Evolutionary conservation across 495 filamentous ascomycete species (phyloP), one percentile per base, ranked within the genome.

Genomic region (Neurospora terricola): DNA sequence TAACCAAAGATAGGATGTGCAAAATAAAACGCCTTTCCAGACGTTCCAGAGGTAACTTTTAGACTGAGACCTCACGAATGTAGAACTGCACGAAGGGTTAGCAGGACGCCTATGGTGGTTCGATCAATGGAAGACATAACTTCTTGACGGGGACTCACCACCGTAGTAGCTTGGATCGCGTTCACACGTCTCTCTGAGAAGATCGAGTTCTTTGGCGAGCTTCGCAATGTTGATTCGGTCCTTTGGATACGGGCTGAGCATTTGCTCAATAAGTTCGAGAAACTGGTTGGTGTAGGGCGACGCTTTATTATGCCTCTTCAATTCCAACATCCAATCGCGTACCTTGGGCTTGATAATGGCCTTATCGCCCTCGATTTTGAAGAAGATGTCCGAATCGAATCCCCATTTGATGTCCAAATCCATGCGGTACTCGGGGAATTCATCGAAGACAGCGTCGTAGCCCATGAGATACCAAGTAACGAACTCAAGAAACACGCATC

Each of bases 401-500:
- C 54, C 54, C 3, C 12, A 27, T 18, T 5, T 14, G 0, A 11
- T 34, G 2, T 34, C 38, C 30, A 4, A 1, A 2, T 54, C 70
- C 16, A 38, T 23, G 2, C 73, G 68, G 0, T 30, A 2, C 0
- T 48, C n/a, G 1, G 62, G 14, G 6, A 74, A 74, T 1, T 23
- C 18, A 0, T 70, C 10, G 4, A 2, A 30, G 0, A 74, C 73
- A 1, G 37, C 54, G 3, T 69, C 37, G 6, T 39, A 48, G 27
- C 70, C 73, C 12, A 69, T 6, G 18, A 74, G 5, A 21, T 69
- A 37, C 73, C 73, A 74, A 1, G 73, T 74, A 4, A 74, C 27
- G n/a, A 43, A 69, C 62, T 74, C 73, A 8, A 74, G 70, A 11
- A 34, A 69, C 30, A 72, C 36, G 62, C 73, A 74, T 2, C 70